Base-by-base conservation (phyloP, 257 asterid species). In the Jacaranda copaia region DNA sequence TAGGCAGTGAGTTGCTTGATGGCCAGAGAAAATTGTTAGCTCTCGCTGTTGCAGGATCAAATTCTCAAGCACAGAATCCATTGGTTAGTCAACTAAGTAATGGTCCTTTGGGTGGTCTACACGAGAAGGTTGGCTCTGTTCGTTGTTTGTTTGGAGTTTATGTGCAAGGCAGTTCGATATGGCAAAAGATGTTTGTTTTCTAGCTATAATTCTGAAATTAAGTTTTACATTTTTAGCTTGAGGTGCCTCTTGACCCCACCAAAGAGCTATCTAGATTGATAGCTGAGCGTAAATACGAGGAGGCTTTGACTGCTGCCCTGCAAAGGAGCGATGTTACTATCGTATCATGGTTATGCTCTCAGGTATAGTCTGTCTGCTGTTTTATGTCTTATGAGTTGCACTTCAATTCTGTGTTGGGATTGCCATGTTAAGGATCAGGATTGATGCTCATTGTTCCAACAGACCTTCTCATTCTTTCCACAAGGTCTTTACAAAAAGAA, bases 301-400 rank as follows among this genome's bases (percentile, higher is more conserved):
- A 93, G 81, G 98, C 99, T 57, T 96, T 93, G 85, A 93, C 93
- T 58, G 49, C 85, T 72, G 98, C 99, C 56, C 78, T 95, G 79
- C 99, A 93, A 78, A 91, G 91, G 83, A 92, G 95, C 79, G 99
- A 94, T 70, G 96, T 94, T 57, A 82, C 77, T 43, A 91, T 92
- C 6, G 98, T 94, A 13, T 94, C 98, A 10, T 94, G 99, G 99
- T 60, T 94, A 73, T 94, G 99, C 89, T 69, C 97, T 87, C 99
- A 92, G 99, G 99, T 94, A 88, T 61, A 61, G 70, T 68, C 48
- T 76, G 12, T 77, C 18, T 63, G 69, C 40, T 16, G 15, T 11
- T 60, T 32, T n/a, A 57, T 68, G 42, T 52, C 46, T 42, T 38
- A 18, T 3, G 8, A 42, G 1, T 42, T 53, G 18, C 58, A 10